Evolutionary conservation across 305 asterid species (phyloP), one percentile per base, ranked within the genome.

Genomic region (Plantago lanceolata): DNA sequence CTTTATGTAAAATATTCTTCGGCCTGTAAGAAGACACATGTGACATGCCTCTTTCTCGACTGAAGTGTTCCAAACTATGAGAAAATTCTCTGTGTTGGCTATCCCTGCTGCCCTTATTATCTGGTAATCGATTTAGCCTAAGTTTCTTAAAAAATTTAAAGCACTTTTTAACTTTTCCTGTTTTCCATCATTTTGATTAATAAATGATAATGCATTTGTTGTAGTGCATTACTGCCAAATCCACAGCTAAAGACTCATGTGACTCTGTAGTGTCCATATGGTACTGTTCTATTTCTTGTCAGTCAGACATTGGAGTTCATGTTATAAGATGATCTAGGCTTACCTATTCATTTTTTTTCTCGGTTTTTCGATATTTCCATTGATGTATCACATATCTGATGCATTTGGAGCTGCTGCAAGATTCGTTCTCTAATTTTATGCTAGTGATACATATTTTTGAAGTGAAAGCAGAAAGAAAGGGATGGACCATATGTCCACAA

Each of bases 341-440:
- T 4, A 6, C 26, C 11, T 59, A 24, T 0, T 17, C 45, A 4
- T 19, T 50, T 45, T 49, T 60, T 64, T 20, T 21, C 57, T 33
- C 85, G 81, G 90, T 75, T 71, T 79, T 65, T 76, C 84, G 0
- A 67, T 69, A 12, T 74, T 83, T 52, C 64, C 74, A 11, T 33
- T 79, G 72, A 87, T 74, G 73, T 76, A 68, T 59, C 84, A 76
- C 79, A 73, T 84, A 75, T 85, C 90, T 4, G 79, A 81, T 65
- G 79, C 85, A 37, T 81, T 81, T 33, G 87, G 82, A 29, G 78
- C 85, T 58, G 83, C 85, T 43, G 90, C 83, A 44, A 84, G 89
- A 85, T 84, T 48, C 14, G 69, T 58, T 63, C 70, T 35, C 57
- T 43, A 19, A 21, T 11, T 9, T 33, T 43, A 16, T 7, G 8